A percentile compares a stretch with the other conserved stretches of the same genome.
phyloP scores from a whole-genome alignment of 805 yeast species.

The Nakazawaea ernobii region DNA sequence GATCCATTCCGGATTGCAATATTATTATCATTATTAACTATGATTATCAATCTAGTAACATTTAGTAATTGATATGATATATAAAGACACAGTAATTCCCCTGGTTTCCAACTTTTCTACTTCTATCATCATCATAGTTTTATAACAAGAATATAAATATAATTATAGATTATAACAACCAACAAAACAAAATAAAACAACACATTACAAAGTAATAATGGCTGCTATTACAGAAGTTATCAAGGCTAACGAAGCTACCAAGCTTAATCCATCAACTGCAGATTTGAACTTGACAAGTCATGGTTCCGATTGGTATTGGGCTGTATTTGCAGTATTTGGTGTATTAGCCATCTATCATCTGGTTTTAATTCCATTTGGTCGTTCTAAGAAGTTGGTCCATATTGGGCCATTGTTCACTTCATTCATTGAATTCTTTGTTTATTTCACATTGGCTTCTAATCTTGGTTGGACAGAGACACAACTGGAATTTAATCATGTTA shows the following conservation, averaged over 20 bases:
- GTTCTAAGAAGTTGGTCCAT: conserved; percentile 28
- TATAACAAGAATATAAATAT: too few relatives aligned
- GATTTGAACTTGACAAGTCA: conserved; percentile 49
- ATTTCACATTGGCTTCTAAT: conserved; percentile 52
- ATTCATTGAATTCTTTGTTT: conserved; percentile 39
- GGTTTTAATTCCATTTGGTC: conserved; percentile 23
- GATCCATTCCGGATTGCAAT: too few relatives aligned
- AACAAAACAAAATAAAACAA: too few relatives aligned
- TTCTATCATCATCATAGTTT: too few relatives aligned
- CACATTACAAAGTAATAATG: too few relatives aligned
- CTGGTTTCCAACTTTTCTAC: too few relatives aligned
- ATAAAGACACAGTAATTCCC: too few relatives aligned
- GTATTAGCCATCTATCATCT: conserved; percentile 24
- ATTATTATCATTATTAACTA: too few relatives aligned
- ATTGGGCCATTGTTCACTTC: conserved; percentile 37
- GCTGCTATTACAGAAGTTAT: conserved; percentile 2
- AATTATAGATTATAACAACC: too few relatives aligned
- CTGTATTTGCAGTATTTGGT: conserved; percentile 46
- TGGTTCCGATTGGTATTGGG: conserved; percentile 69
- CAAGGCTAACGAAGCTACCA: conserved; percentile 30
- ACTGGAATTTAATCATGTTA: conserved; percentile 44
- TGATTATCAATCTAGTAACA: too few relatives aligned
- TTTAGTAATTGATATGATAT: too few relatives aligned
- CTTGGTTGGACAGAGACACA: conserved; percentile 47
- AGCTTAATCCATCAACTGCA: conserved; percentile 35